These are phyloP conservation scores for Cyanidium caldarium DNA, from an alignment of 23 red algal genomes.

Conservation along the genomic window DNA sequence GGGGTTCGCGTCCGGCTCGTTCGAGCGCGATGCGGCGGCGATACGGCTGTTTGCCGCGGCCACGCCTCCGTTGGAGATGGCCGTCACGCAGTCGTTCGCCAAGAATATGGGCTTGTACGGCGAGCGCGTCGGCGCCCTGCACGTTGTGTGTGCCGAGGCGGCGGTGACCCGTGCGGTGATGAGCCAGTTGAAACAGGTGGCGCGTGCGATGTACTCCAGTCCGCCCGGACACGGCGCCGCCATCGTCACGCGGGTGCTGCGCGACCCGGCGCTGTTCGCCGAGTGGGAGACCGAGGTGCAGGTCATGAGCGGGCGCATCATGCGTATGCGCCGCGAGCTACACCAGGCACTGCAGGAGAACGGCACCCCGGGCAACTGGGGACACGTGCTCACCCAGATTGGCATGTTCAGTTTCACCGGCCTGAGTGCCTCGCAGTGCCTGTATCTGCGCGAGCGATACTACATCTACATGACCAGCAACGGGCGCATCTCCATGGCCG, in stretches of 20 bases:
- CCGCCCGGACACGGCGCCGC: constrained; percentile 66
- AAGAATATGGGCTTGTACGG: constrained; percentile 99
- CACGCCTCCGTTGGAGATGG: constrained; percentile 47
- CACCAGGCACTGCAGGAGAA: constrained; percentile 28
- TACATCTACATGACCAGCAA: constrained; percentile 97
- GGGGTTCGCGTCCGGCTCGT: constrained; percentile 71
- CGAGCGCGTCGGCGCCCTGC: constrained; percentile 66
- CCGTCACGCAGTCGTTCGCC: constrained; percentile 70
- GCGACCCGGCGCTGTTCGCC: constrained; percentile 32
- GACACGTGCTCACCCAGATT: constrained; percentile 69
- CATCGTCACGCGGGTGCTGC: constrained; percentile 49
- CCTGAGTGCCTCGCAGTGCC: constrained; percentile 48
- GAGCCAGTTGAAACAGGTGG: constrained; percentile 56
- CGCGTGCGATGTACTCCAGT: constrained; percentile 70
- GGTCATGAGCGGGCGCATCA: constrained; percentile 59
- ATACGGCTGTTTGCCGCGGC: constrained; percentile 8
- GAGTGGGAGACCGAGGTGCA: constrained; percentile 69
- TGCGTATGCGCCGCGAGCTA: constrained; percentile 47
- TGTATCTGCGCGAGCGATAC: constrained; percentile 52
- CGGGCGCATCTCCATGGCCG: constrained; percentile 80
- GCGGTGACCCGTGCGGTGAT: not conserved
- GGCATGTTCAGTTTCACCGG: constrained; percentile 95
- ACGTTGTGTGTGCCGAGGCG: constrained; percentile 20
- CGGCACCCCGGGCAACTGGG: constrained; percentile 62
- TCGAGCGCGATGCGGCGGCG: constrained; percentile 17